phyloP scores from a whole-genome alignment of 2,329 filamentous ascomycete species.

The Colletotrichum theobromicola region DNA sequence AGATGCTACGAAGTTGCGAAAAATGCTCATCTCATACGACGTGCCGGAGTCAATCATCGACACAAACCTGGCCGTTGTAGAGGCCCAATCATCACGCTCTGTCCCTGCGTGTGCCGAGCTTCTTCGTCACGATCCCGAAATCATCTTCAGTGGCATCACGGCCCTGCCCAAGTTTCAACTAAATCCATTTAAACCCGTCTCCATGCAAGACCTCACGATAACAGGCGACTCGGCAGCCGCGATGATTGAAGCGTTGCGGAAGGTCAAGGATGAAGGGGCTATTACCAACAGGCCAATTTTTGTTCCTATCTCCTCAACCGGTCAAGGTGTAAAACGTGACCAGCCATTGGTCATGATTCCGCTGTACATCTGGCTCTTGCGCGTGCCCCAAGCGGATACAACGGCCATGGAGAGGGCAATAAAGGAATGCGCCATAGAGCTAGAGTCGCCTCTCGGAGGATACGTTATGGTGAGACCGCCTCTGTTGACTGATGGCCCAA shows the following conservation, averaged over 20 bases:
- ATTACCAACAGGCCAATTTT: not conserved
- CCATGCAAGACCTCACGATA: not conserved
- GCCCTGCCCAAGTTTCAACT: not conserved
- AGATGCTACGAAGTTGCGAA: not conserved
- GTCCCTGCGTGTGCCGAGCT: not conserved
- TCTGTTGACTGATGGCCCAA: not conserved
- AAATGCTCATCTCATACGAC: not conserved
- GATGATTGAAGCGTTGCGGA: not conserved
- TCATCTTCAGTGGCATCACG: conserved; percentile 5
- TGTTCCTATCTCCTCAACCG: not conserved
- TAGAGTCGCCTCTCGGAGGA: not conserved
- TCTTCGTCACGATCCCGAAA: not conserved
- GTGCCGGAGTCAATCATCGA: not conserved
- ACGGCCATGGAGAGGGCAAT: not conserved
- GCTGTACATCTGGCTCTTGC: conserved; percentile 5
- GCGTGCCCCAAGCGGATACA: not conserved
- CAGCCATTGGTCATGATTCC: not conserved
- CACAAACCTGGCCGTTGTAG: not conserved
- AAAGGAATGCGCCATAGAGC: not conserved
- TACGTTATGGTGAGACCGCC: conserved; percentile 4
- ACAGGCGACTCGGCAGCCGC: not conserved
- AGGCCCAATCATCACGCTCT: not conserved
- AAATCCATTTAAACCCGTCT: conserved; percentile 6
- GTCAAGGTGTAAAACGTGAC: not conserved
- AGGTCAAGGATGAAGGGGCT: not conserved